Evolutionary conservation across 805 yeast genomes (phyloP), one percentile per base, ranked within the genome.

Genomic region (Candida broadrunensis): DNA sequence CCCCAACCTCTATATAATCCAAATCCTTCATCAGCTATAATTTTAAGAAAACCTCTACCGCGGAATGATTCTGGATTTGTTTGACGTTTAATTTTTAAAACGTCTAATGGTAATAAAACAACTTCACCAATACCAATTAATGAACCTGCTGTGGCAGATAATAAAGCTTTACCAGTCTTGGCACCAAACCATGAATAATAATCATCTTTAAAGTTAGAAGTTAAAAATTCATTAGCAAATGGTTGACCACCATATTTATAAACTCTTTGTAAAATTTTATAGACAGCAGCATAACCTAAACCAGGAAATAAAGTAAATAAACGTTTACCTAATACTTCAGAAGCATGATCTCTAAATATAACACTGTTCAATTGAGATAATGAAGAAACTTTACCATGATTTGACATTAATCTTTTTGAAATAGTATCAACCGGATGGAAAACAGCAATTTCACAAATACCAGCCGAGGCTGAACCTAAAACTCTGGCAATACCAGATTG

Each of bases 211-310:
- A 80, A 87, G 71, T 88, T 85, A 51, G 75, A 73, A 55, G 85
- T 78, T 61, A 93, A 75, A 60, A 82, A 88, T 68, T 93, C 99
- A 61, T 93, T 93, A 49, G 91, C 99, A 60, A 88, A 90, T 36
- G 99, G 99, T 72, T 93, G 99, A 38, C 99, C 99, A 60, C 99
- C 98, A 64, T 93, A 93, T 70, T 93, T 93, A 79, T 93, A 93
- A 41, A 93, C 97, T 72, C 99, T 82, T 71, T 93, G 99, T 53
- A 91, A 73, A 53, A 93, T 85, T 69, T 93, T 93, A 76, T 93
- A 93, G 50, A 89, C 87, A 35, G 99, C 98, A 48, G 99, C 99
- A 61, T 93, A 93, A 19, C 98, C 98, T 49, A 93, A 77, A 63
- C 99, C 99, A 15, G 99, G 99, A 72, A 93, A 93, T 48, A 93